Base-by-base conservation (phyloP, 331 rosid genomes). In the Erythrophleum ivorense region DNA sequence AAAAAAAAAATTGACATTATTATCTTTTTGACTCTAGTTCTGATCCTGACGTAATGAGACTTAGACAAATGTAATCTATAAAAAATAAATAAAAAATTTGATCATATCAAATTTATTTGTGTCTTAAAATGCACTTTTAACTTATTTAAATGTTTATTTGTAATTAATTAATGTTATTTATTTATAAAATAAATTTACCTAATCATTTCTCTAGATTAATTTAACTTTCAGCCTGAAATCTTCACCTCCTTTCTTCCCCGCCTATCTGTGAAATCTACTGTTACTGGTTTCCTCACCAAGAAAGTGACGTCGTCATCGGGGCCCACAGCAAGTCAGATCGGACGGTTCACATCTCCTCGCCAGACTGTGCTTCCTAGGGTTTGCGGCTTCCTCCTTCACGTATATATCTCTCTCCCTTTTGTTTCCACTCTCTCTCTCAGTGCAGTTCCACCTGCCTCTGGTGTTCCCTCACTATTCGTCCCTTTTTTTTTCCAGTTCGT, bases 381-480 rank as follows among this genome's bases (percentile, higher is more conserved):
- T 92, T 81, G 9, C 60, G 0, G 60, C 2, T 67, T 41, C 73
- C 48, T 16, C 16, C 49, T 77, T 46, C 55, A 14, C 36, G 79
- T 79, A 74, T 59, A 86, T 71, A 18, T 66, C 68, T 55, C 34
- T 75, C 84, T 9, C 81, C 70, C 41, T 60, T 21, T 7, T 3
- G 0, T 2, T 69, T 66, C 18, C 4, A 1, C n/a, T 76, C 24
- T 81, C 38, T 84, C 63, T 38, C 64, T 41, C 77, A 71, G 86
- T 84, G 92, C 93, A 87, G 92, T 90, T 84, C 71, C 81, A 82
- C 83, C 92, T 88, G 97, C 96, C 89, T 71, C 84, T 9, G 54
- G 48, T 10, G 43, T 19, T 50, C 55, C 21, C 71, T 6, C 48
- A 5, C 46, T 5, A 59, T 53, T 6, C 52, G 8, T 16, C 29